Evolutionary conservation across 805 yeast genomes (phyloP), one percentile per base, ranked within the genome.

Genomic region (Pichia gijzeniarum): DNA sequence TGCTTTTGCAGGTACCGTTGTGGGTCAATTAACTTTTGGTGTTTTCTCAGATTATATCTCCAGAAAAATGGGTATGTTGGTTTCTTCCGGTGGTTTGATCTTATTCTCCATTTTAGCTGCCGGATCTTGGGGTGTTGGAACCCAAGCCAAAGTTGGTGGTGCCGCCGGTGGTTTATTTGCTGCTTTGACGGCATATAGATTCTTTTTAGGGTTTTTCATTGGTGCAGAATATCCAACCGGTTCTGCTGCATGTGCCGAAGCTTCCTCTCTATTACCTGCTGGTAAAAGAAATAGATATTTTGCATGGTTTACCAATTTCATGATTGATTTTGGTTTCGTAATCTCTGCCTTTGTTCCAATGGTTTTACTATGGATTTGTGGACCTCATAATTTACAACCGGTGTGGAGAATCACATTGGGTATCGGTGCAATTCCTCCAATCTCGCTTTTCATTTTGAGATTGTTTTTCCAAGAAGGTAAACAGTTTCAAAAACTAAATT

Each of bases 221-320:
- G 98, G 98, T 56, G 90, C 95, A 41, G 98, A 90, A 67, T 90
- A 90, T 61, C 96, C 96, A 39, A 83, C 95, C 13, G 90, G 96
- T 38, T 83, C 95, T 8, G 91, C 90, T 17, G 95, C 95, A 32
- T 87, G 95, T 54, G 89, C 96, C 25, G 97, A 90, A 65, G 93
- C 95, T 34, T 80, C 95, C 38, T 80, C 85, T 46, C 67, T 77
- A 50, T 69, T 89, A 55, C 85, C 90, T 16, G 73, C 79, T n/a
- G 95, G 95, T 47, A 73, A 75, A 49, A 82, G 97, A 70, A 88
- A 90, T 68, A 75, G 96, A 62, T 89, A 84, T 72, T 89, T 90
- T 59, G 76, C 81, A 45, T 80, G 89, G 85, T 90, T 89, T 65
- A 89, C 97, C 35, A 85, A 89, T 63, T 73, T 77, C 57, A 83